Evolutionary conservation across 805 yeast species (phyloP).

Genomic region (Citeromyces matritensis): DNA sequence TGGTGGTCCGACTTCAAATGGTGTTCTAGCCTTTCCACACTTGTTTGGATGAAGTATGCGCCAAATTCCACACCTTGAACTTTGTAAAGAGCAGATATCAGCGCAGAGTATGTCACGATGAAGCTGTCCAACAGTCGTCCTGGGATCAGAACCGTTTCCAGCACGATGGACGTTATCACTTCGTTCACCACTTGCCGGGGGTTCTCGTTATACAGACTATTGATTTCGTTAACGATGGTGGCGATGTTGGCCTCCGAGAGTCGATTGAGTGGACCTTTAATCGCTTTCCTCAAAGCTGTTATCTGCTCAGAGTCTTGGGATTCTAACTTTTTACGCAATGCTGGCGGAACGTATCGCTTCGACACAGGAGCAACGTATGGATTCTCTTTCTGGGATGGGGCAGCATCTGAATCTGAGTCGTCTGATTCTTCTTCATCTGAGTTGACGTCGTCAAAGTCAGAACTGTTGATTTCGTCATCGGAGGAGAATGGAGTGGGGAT

Average conservation of each 20-base stretch:
- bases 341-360: constrained; percentile 72
- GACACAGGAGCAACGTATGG: constrained; percentile 57
- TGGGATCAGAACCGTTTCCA: constrained; percentile 49
- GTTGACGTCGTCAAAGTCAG: constrained; percentile 8
- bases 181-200: constrained; percentile 76
- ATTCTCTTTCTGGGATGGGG: constrained; percentile 37
- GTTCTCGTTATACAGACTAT: constrained; percentile 41
- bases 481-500: constrained; percentile 15
- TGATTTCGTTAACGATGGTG: constrained; percentile 55
- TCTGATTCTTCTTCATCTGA: constrained; percentile 9
- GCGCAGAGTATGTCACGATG: constrained; percentile 64
- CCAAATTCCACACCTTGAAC: constrained; percentile 82
- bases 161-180: constrained; percentile 41
- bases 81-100: constrained; percentile 61
- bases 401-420: constrained; percentile 11
- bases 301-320: constrained; percentile 18
- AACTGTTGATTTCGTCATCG: constrained; percentile 13
- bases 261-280: constrained; percentile 77
- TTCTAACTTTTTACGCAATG: constrained; percentile 44
- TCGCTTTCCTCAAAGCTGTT: constrained; percentile 39
- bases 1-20: constrained; percentile 14
- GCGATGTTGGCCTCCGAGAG: constrained; percentile 78
- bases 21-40: constrained; percentile 56
- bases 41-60: constrained; percentile 65
- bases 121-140: constrained; percentile 66